Evolutionary conservation across 1,139 yeast species (phyloP), one percentile per base, ranked within the genome.

Genomic region (Entelexis paramagnoliae): DNA sequence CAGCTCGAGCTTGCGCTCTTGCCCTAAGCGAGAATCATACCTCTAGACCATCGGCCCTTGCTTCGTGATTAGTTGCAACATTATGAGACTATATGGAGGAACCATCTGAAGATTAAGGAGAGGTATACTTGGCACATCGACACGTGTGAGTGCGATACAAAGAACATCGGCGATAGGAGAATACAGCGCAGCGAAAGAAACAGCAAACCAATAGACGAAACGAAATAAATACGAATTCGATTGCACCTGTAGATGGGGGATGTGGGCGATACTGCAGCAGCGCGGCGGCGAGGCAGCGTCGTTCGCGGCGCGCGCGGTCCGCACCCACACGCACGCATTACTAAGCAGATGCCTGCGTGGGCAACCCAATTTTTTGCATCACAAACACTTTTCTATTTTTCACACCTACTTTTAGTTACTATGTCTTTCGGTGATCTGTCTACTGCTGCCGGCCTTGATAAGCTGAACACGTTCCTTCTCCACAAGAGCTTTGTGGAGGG

Each of bases 381-480:
- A n/a, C 36, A 5, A 40, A 28, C 46, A 30, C 36, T 30, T 16
- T 32, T 24, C 20, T 9, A 42, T 42, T 42, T 42, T 42, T 42
- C 46, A 42, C 40, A 16, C 45, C 35, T 34, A 13, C 28, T 22
- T 16, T 17, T 35, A 19, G 19, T 11, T 42, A 10, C 17, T 3
- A 57, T 57, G 59, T 51, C 56, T 59, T 71, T 70, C 65, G 66
- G 71, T 56, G 70, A 70, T 64, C 70, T 70, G 56, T 57, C 72
- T 60, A 63, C 74, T 60, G 68, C 71, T 60, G 60, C 70, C 55
- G 74, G 96, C 70, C 74, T 89, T 70, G 76, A 83, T 72, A 76
- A 87, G 70, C 84, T 89, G 71, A 82, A 88, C 85, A 77, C 78
- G 65, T 81, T 78, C 79, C 81, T 89, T 74, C 86, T 83, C 72